Percentiles rank a stretch among this genome's conserved stretches.
Conservation (phyloP, 805 yeast genomes). For the Candida andamanensis region DNA sequence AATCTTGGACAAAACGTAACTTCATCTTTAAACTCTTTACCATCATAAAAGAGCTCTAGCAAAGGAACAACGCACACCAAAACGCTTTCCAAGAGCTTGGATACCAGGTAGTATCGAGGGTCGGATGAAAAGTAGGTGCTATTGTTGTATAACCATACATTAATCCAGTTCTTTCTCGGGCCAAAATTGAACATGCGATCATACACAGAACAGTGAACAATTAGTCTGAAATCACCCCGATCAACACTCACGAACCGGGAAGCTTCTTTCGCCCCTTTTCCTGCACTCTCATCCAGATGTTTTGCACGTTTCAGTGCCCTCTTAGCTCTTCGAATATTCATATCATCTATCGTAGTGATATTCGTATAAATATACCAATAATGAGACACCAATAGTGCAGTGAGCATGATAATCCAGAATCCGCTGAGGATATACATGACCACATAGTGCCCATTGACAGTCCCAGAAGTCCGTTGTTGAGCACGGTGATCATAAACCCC, state of each 20-base stretch:
- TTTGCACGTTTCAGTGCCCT: conserved; percentile 10
- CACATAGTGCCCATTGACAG: conserved; percentile 44
- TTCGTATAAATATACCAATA: conserved; percentile 42
- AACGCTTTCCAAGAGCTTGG: conserved; percentile 13
- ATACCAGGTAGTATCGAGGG: conserved; percentile 6
- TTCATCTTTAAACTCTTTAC: background rate
- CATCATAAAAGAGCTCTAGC: conserved; percentile 14
- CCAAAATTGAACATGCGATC: conserved; percentile 38
- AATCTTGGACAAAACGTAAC: conserved; percentile 10
- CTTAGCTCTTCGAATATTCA: conserved; percentile 32
- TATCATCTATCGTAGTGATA: conserved; percentile 56
- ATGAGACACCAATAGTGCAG: conserved; percentile 40
- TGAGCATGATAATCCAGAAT: conserved; percentile 42
- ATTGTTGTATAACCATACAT: conserved; percentile 17
- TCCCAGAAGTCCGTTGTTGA: conserved; percentile 10
- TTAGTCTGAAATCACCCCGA: conserved; percentile 19
- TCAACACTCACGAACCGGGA: conserved; percentile 8
- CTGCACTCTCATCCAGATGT: background rate
- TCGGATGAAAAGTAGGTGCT: conserved; percentile 4
- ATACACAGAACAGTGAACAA: conserved; percentile 26
- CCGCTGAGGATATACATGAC: conserved; percentile 42
- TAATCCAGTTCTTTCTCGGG: conserved; percentile 28
- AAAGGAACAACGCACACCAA: conserved; percentile 17
- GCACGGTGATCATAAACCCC: conserved; percentile 15
- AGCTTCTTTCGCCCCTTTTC: conserved; percentile 1